These are phyloP conservation scores for Kodamaea sp. DNA, from an alignment of 1,139 yeast genomes.

Conservation along the genomic window DNA sequence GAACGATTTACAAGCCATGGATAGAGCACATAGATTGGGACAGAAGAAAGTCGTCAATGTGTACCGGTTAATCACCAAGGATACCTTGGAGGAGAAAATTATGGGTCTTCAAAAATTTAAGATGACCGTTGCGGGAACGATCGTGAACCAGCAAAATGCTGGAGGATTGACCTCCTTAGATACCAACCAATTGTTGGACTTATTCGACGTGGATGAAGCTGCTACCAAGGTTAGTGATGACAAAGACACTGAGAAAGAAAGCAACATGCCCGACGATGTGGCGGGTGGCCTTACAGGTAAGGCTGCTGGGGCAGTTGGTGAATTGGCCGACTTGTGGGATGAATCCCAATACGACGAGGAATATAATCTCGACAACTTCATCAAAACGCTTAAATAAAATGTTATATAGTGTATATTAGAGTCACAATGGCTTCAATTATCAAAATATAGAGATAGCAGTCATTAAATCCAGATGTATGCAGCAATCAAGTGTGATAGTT, in stretches of 20 bases:
- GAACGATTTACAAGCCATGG: conserved; percentile 99
- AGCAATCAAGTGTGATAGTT: too few relatives aligned
- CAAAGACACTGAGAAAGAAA: conserved; percentile 32
- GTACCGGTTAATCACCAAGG: conserved; percentile 85
- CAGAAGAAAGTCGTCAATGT: conserved; percentile 97
- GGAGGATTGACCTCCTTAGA: conserved; percentile 97
- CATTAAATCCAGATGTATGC: too few relatives aligned
- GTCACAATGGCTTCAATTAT: too few relatives aligned
- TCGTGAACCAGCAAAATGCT: conserved; percentile 94
- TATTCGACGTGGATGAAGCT: conserved; percentile 75
- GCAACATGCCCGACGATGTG: conserved; percentile 51
- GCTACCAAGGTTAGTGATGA: conserved; percentile 38
- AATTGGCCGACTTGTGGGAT: conserved; percentile 95
- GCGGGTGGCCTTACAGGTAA: conserved; percentile 62
- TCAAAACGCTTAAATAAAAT: conserved; percentile 61
- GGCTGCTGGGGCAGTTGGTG: conserved; percentile 78
- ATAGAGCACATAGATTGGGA: conserved; percentile 96
- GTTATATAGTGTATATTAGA: background rate
- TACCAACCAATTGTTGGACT: conserved; percentile 87
- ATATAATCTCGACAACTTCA: conserved; percentile 89
- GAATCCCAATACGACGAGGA: conserved; percentile 95
- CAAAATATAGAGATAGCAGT: too few relatives aligned
- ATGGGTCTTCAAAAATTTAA: conserved; percentile 98
- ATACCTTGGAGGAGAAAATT: conserved; percentile 93
- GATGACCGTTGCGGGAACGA: conserved; percentile 94